A percentile compares a stretch with the other conserved stretches of the same genome.
Conservation (phyloP, 2,329 filamentous ascomycete species). For the Zymoseptoria brevis region DNA sequence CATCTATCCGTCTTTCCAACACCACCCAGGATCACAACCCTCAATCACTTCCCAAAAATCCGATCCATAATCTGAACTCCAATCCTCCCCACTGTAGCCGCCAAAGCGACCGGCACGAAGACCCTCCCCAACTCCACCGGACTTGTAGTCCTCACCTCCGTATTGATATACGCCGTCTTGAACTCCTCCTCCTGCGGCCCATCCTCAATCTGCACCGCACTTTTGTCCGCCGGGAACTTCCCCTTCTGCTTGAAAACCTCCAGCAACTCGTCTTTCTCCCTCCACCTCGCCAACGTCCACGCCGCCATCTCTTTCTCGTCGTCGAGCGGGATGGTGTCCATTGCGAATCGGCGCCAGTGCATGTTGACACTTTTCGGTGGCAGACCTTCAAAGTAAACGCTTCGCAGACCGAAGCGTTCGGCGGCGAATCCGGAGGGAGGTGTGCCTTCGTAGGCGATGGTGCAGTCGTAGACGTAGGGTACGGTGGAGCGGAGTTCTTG, state of each 20-base stretch:
- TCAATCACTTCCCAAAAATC: slow-evolving; percentile 6
- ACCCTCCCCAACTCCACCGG: slow-evolving; percentile 38
- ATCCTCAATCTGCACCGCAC: slow-evolving; percentile 26
- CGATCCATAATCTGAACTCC: slow-evolving; percentile 26
- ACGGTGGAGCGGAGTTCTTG: slow-evolving; percentile 65
- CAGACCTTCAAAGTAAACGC: slow-evolving; percentile 81
- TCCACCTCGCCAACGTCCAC: slow-evolving; percentile 80
- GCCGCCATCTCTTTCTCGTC: slow-evolving; percentile 63
- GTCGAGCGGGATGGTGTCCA: slow-evolving; percentile 72
- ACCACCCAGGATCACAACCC: not conserved
- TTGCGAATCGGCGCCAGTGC: slow-evolving; percentile 81
- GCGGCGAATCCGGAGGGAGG: slow-evolving; percentile 76
- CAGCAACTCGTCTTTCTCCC: slow-evolving; percentile 81
- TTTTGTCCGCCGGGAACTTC: slow-evolving; percentile 66
- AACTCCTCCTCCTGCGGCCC: slow-evolving; percentile 20
- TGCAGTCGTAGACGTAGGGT: slow-evolving; percentile 86
- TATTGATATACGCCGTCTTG: slow-evolving; percentile 41
- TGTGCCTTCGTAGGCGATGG: slow-evolving; percentile 88
- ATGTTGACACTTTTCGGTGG: slow-evolving; percentile 93
- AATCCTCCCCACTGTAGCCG: slow-evolving; percentile 30
- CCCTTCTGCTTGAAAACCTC: slow-evolving; percentile 67
- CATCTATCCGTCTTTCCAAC: not conserved
- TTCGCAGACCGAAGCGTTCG: slow-evolving; percentile 74
- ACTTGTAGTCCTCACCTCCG: slow-evolving; percentile 35
- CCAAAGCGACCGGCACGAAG: slow-evolving; percentile 33